Base-by-base conservation (phyloP, 2,329 filamentous ascomycete species). In the Sclerotinia trifoliorum region DNA sequence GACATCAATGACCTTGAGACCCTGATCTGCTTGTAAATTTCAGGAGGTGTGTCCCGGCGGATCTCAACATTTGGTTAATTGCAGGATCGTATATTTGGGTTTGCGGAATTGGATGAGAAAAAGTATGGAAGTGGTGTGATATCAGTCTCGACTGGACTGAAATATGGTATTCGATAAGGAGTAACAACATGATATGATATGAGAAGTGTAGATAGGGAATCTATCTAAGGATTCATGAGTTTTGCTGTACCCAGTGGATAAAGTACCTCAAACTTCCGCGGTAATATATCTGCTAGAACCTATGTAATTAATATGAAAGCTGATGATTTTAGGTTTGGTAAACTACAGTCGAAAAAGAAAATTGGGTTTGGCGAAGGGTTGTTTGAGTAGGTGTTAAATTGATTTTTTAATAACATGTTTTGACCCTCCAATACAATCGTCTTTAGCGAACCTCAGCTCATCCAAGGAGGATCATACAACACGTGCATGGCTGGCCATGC, bases 41-140 rank as follows among this genome's bases (percentile, higher is more conserved):
- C 26, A 29, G 6, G 5, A 1, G 0, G 0, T 46, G 29, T 15
- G 3, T 44, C 10, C 29, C 29, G 3, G 19, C 0, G 1, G 29
- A 8, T 0, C 4, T 5, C 10, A 2, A n/a, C 17, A 8, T 13
- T 13, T 46, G 24, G 39, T 60, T 6, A 13, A 61, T 24, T n/a
- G 15, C 5, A 49, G 58, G 11, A 61, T 61, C 29, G 5, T 48
- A 13, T 61, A 32, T n/a, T 29, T 49, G 42, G 7, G 1, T 1
- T 24, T 49, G 24, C 42, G 17, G 2, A 3, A 8, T 15, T 61
- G 58, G 58, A 24, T 61, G 26, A 61, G 26, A 6, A 48, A 2
- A 3, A 35, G 11, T 3, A 24, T 8, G 44, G 44, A 32, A 0
- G 6, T n/a, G 15, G 35, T 35, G 26, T 49, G 58, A 26, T 11